phyloP scores from a whole-genome alignment of 2,329 filamentous ascomycete species.

The Thelonectria blattea region DNA sequence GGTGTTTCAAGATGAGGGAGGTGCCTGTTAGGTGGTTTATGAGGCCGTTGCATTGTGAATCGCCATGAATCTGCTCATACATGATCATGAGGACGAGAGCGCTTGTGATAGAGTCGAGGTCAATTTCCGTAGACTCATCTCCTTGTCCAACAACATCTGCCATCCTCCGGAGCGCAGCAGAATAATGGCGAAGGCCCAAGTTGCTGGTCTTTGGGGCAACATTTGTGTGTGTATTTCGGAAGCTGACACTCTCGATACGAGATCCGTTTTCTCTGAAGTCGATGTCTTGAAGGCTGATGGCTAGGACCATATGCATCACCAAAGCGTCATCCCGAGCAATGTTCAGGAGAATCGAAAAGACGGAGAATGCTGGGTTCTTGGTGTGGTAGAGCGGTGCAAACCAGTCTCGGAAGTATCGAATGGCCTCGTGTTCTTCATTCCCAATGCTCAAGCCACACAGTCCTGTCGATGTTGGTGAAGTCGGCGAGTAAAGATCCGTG shows the following conservation, averaged over 20 bases:
- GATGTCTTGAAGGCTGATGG: constrained; percentile 42
- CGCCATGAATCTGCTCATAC: constrained; percentile 48
- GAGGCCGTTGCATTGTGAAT: constrained; percentile 39
- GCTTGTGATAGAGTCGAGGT: constrained; percentile 42
- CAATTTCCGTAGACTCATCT: constrained; percentile 21
- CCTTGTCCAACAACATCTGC: constrained; percentile 39
- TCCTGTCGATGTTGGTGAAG: not conserved
- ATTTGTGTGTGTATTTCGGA: not conserved
- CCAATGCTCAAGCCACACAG: constrained; percentile 29
- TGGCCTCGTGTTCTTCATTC: constrained; percentile 44
- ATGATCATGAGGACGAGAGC: constrained; percentile 44
- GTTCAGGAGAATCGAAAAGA: constrained; percentile 45
- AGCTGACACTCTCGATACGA: not conserved
- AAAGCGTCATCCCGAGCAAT: constrained; percentile 42
- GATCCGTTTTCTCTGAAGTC: constrained; percentile 33
- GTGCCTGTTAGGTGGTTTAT: constrained; percentile 43
- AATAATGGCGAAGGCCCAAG: constrained; percentile 38
- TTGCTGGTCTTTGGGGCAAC: not conserved
- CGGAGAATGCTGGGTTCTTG: constrained; percentile 44
- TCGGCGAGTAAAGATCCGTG: not conserved
- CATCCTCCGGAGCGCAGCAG: constrained; percentile 41
- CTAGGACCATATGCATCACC: constrained; percentile 46
- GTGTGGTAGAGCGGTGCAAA: constrained; percentile 45
- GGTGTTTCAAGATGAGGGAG: constrained; percentile 39
- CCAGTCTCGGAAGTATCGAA: constrained; percentile 44